Percentiles rank a stretch among this genome's conserved stretches.
Conservation (phyloP, 2,329 filamentous ascomycete genomes). For the Trichoderma arundinaceum region DNA sequence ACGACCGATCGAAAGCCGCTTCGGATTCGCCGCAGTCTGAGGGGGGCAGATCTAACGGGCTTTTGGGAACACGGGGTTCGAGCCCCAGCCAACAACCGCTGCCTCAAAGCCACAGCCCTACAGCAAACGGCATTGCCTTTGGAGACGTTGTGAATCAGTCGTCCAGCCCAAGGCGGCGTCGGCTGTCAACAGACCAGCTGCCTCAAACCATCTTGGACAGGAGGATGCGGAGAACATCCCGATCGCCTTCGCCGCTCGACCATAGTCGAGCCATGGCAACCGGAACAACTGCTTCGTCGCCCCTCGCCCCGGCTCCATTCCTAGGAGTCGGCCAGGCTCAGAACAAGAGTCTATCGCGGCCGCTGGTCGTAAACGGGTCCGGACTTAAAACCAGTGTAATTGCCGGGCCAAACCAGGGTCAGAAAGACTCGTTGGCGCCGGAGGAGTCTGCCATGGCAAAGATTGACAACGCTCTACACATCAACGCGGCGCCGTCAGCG, state of each 20-base stretch:
- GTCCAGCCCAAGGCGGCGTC: constrained; percentile 49
- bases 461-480: constrained; percentile 41
- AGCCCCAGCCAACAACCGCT: constrained; percentile 39
- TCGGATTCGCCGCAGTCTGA: constrained; percentile 57
- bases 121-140: constrained; percentile 51
- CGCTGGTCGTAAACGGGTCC: constrained; percentile 60
- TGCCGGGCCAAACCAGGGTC: constrained; percentile 31
- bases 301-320: constrained; percentile 48
- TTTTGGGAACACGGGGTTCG: constrained; percentile 38
- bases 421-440: constrained; percentile 21
- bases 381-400: constrained; percentile 46
- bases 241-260: constrained; percentile 62
- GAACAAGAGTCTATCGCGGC: constrained; percentile 48
- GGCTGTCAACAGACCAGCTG: constrained; percentile 60
- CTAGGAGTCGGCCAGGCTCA: constrained; percentile 39
- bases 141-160: constrained; percentile 52
- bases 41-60: constrained; percentile 46
- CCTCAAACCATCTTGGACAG: constrained; percentile 60
- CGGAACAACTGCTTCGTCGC: constrained; percentile 46
- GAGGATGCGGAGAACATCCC: constrained; percentile 58
- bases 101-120: constrained; percentile 36
- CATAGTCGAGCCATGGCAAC: constrained; percentile 54
- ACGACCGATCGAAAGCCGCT: constrained; percentile 50
- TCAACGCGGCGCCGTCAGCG: constrained; percentile 34
- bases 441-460: constrained; percentile 36